A percentile compares a stretch with the other conserved stretches of the same genome.
Conservation (phyloP, 2,329 filamentous ascomycete species). For the Ambrosiella xylebori region DNA sequence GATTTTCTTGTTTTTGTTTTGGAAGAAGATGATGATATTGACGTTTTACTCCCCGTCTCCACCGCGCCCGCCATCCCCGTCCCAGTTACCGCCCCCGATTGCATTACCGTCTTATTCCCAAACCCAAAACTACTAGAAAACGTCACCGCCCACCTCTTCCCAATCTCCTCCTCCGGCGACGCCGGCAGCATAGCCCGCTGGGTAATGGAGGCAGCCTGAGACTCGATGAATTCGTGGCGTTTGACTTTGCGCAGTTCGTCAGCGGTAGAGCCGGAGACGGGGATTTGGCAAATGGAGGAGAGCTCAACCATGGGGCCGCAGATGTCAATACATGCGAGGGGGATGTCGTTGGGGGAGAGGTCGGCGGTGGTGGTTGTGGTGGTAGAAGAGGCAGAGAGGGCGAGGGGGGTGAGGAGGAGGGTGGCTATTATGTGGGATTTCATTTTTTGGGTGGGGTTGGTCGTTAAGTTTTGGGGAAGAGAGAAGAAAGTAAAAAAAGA, state of each 20-base stretch:
- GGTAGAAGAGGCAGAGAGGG: slow-evolving; percentile 17
- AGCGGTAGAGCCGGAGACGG: slow-evolving; percentile 7
- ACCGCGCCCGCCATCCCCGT: not conserved
- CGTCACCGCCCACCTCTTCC: not conserved
- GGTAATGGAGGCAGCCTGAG: slow-evolving; percentile 2
- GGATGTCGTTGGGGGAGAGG: slow-evolving; percentile 22
- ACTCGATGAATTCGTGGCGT: slow-evolving; percentile 15
- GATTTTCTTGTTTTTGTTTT: not conserved
- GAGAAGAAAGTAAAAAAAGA: not conserved
- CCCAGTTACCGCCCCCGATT: not conserved
- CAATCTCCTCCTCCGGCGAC: not conserved
- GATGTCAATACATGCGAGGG: slow-evolving; percentile 24
- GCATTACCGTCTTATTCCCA: not conserved
- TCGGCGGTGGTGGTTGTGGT: slow-evolving; percentile 18
- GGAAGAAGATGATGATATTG: not conserved
- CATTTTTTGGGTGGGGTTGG: slow-evolving; percentile 3
- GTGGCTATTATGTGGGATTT: slow-evolving; percentile 2
- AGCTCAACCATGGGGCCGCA: slow-evolving; percentile 28
- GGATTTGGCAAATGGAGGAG: slow-evolving; percentile 21
- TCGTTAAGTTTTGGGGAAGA: not conserved
- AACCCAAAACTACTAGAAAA: not conserved
- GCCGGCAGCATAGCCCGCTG: not conserved
- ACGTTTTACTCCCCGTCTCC: not conserved
- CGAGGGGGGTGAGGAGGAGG: slow-evolving; percentile 6
- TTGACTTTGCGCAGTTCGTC: slow-evolving; percentile 17